Conservation (phyloP, 2,329 filamentous ascomycete species). For the Nothomitra cinnamomea region DNA sequence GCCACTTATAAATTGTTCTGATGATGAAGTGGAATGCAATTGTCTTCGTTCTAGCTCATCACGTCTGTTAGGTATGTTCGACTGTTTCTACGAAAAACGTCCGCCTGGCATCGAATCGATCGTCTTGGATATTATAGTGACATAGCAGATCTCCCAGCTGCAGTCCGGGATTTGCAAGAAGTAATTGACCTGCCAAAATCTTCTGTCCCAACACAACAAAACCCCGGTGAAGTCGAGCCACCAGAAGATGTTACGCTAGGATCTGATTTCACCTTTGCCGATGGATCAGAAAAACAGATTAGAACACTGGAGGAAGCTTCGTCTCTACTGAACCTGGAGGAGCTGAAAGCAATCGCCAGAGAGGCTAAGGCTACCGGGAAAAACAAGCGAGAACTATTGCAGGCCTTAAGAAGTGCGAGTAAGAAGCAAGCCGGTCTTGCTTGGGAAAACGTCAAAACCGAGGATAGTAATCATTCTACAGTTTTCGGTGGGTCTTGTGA, state of each 20-base stretch:
- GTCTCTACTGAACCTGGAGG: conserved; percentile 65
- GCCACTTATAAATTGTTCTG: not conserved
- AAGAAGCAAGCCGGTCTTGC: conserved; percentile 59
- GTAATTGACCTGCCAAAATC: conserved; percentile 35
- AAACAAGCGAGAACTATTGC: conserved; percentile 67
- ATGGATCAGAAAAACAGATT: conserved; percentile 57
- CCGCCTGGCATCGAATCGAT: conserved; percentile 72
- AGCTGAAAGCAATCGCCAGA: conserved; percentile 69
- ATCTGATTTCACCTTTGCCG: conserved; percentile 57
- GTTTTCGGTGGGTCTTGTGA: not conserved
- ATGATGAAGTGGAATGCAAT: not conserved
- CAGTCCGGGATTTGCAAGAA: conserved; percentile 47
- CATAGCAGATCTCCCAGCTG: conserved; percentile 53
- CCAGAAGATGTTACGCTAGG: conserved; percentile 33
- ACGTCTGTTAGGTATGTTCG: conserved; percentile 57
- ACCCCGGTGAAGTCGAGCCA: conserved; percentile 31
- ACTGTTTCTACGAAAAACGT: conserved; percentile 80
- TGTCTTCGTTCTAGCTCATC: conserved; percentile 2
- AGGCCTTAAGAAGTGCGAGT: conserved; percentile 56
- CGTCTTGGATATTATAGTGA: conserved; percentile 68
- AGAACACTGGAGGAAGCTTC: conserved; percentile 69
- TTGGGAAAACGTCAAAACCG: conserved; percentile 48
- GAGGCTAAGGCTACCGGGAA: conserved; percentile 76
- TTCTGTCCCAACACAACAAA: conserved; percentile 16
- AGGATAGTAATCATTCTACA: conserved; percentile 28